phyloP scores from a whole-genome alignment of 495 filamentous ascomycete species.

The Physcia stellaris region DNA sequence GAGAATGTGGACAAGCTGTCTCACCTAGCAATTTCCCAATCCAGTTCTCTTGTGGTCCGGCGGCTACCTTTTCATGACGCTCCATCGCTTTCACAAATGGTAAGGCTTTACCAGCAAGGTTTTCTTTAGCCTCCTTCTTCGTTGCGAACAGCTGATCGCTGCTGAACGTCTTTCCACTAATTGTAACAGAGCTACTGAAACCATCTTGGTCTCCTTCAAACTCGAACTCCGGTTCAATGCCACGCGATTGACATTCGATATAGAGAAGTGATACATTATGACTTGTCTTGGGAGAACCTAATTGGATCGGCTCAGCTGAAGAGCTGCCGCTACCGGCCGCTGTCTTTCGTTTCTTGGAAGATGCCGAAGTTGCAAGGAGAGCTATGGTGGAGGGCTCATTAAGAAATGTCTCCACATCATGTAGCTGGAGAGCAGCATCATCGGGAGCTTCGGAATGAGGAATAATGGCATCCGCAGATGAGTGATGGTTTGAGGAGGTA shows the following conservation, averaged over 20 bases:
- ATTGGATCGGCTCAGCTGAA: constrained; percentile 4
- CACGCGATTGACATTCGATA: constrained; percentile 12
- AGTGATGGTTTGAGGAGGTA: constrained; percentile 5
- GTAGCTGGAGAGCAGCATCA: constrained; percentile 9
- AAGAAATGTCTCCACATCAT: constrained; percentile 10
- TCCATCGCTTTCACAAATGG: constrained; percentile 5
- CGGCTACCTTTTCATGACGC: neutral
- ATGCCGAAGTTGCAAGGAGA: constrained; percentile 1
- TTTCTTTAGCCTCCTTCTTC: constrained; percentile 16
- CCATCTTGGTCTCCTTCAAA: constrained; percentile 9
- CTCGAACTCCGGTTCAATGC: constrained; percentile 8
- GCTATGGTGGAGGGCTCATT: constrained; percentile 7
- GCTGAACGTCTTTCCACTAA: constrained; percentile 4
- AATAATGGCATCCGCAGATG: neutral
- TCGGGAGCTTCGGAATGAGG: constrained; percentile 5
- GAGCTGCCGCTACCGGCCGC: neutral
- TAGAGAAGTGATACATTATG: constrained; percentile 10
- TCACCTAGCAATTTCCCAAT: constrained; percentile 11
- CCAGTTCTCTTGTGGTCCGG: constrained; percentile 8
- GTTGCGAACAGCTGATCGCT: constrained; percentile 11
- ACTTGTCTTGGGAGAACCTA: constrained; percentile 11
- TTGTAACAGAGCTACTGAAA: constrained; percentile 9
- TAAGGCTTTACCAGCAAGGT: constrained; percentile 9
- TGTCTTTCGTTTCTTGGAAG: neutral
- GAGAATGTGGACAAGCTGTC: neutral